Evolutionary conservation across 768 basidiomycete genomes (phyloP).

Genomic region (Lentinula lateritia): DNA sequence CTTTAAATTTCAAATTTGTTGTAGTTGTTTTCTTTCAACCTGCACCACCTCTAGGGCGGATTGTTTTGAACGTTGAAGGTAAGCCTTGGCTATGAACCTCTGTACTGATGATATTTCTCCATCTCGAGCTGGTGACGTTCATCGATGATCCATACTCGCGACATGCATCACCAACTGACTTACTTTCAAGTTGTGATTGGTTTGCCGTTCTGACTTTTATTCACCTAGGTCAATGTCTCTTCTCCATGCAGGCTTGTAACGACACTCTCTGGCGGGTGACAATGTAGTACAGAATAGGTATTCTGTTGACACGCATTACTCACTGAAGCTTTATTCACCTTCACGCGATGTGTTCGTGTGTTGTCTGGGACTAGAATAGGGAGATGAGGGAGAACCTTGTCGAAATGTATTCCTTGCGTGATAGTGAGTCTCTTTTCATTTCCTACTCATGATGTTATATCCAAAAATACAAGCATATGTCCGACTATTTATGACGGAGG

Average conservation of each 20-base stretch:
- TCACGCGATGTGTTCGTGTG: neutral
- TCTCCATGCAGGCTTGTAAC: constrained; percentile 17
- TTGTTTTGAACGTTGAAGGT: constrained; percentile 22
- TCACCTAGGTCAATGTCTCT: constrained; percentile 11
- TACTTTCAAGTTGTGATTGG: constrained; percentile 15
- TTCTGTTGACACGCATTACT: constrained; percentile 38
- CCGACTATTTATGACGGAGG: constrained; percentile 59
- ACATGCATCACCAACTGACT: constrained; percentile 74
- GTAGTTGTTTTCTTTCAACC: too few species aligned
- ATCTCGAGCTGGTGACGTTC: constrained; percentile 69
- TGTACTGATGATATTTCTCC: constrained; percentile 63
- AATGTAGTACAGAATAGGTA: constrained; percentile 25
- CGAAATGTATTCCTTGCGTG: neutral
- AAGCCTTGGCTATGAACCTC: constrained; percentile 13
- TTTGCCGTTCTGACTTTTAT: constrained; percentile 3
- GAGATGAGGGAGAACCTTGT: neutral
- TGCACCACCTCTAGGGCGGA: too few species aligned
- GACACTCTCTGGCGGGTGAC: constrained; percentile 33
- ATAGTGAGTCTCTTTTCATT: constrained; percentile 1
- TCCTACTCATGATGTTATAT: constrained; percentile 42
- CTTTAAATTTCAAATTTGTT: neutral
- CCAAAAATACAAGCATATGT: constrained; percentile 69
- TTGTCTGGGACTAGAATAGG: constrained; percentile 1
- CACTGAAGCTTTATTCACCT: constrained; percentile 22
- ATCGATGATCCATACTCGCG: constrained; percentile 66